These are phyloP conservation scores for Salix arbutifolia DNA, from an alignment of 345 rosid genomes.

Conservation along the genomic window DNA sequence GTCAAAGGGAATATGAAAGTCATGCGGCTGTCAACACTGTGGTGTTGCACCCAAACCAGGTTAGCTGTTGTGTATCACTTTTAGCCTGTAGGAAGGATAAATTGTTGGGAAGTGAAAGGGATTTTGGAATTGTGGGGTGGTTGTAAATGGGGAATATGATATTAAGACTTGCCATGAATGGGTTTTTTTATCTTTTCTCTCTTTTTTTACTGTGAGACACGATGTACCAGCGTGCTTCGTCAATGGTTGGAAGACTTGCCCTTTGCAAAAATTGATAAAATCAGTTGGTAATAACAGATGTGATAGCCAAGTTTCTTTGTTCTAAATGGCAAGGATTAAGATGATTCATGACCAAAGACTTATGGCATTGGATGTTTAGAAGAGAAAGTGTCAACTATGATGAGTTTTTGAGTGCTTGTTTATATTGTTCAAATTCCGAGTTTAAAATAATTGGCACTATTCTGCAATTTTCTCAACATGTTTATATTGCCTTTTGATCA, in stretches of 20 bases:
- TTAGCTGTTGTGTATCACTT: conserved; percentile 7
- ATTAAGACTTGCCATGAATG: neutral
- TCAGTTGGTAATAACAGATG: neutral
- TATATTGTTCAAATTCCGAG: neutral
- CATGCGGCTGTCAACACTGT: conserved; percentile 92
- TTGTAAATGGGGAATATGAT: neutral
- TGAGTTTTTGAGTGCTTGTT: neutral
- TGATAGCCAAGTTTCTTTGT: neutral
- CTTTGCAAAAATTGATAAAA: neutral
- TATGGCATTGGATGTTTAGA: neutral
- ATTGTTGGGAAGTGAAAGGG: neutral
- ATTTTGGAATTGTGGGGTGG: neutral
- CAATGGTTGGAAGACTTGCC: neutral
- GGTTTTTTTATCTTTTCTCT: too few relatives aligned
- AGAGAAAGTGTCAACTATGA: neutral
- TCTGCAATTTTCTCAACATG: neutral
- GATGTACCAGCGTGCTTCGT: neutral
- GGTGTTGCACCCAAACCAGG: conserved; percentile 98
- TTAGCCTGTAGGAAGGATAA: neutral
- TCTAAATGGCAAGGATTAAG: neutral
- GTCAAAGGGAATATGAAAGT: conserved; percentile 97
- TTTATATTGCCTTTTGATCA: neutral
- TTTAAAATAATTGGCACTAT: neutral
- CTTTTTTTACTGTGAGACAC: too few relatives aligned
- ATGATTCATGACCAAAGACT: neutral